phyloP scores from a whole-genome alignment of 31 red algal species.

The Odonthalia washingtoniensis region DNA sequence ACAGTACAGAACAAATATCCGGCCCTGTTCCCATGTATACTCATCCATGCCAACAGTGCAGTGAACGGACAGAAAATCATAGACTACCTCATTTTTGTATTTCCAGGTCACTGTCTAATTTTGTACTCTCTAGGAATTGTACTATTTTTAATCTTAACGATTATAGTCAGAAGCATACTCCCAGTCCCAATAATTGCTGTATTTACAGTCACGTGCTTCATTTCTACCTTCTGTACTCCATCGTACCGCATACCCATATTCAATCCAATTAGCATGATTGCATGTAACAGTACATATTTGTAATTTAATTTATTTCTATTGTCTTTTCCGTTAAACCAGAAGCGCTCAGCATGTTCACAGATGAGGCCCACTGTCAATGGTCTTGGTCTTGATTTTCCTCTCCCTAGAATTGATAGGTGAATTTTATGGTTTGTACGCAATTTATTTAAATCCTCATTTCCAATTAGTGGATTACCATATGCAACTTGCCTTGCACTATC shows the following conservation, averaged over 20 bases:
- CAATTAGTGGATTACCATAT: not conserved
- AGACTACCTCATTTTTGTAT: constrained; percentile 6
- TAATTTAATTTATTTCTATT: not conserved
- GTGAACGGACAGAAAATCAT: constrained; percentile 31
- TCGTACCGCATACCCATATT: not conserved
- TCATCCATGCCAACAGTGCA: constrained; percentile 35
- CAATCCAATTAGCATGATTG: not conserved
- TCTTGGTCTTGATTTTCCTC: not conserved
- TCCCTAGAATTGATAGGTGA: not conserved
- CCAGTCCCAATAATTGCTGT: not conserved
- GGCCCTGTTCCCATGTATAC: constrained; percentile 4
- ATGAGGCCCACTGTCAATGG: not conserved
- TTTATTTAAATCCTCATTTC: not conserved
- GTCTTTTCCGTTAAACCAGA: not conserved
- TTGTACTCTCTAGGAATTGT: constrained; percentile 15
- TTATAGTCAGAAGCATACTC: not conserved
- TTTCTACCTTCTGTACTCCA: not conserved
- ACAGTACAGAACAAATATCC: constrained; percentile 39
- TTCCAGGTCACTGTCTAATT: constrained; percentile 29
- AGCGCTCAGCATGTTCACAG: not conserved
- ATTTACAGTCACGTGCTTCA: not conserved
- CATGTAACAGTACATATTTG: not conserved
- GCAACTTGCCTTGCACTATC: not conserved
- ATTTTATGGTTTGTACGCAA: not conserved
- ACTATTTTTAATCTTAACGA: constrained; percentile 26